Base-by-base conservation (phyloP, 2,329 filamentous ascomycete species). In the Penicillium sp. region DNA sequence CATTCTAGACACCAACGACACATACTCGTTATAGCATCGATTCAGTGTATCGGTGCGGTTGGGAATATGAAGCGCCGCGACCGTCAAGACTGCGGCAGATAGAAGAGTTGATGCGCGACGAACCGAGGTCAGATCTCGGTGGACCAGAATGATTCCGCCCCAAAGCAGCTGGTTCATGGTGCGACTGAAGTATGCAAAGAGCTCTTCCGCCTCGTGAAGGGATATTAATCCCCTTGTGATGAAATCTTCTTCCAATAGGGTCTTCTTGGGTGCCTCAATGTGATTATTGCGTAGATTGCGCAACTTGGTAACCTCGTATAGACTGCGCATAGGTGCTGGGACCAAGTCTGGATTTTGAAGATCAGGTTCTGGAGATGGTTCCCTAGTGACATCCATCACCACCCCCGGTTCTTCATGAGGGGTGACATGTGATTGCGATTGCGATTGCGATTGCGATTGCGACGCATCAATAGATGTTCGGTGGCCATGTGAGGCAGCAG, bases 11-110 rank as follows among this genome's bases (percentile, higher is more conserved):
- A 85, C 79, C 12, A 85, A 71, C 0, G 77, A 72, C 1, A 82
- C 76, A 57, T 85, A 84, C 54, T 84, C 81, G 47, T 76, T 75
- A 62, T 81, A 84, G 63, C 82, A 84, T 2, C 74, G 66, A 3
- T 77, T 76, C 52, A 85, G 79, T 2, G 79, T 77, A 13, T 73
- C 71, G 5, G 78, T 79, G 45, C 77, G 78, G 38, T 76, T 77
- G 1, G 82, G 80, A 36, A 84, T 80, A 61, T 85, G 82, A 2
- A 85, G 72, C 0, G 82, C 81, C 3, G 81, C 79, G 1, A 85
- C 81, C 0, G 82, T 81, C 6, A 83, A 73, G 21, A 83, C 80
- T 0, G 80, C 79, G 0, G 78, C 80, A 0, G 81, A 79, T 10
- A 85, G 70, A 1, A 84, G 70, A 0, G 80, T 76, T 2, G 82